phyloP scores from a whole-genome alignment of 139 green algal species.

The Microglena sp. region DNA sequence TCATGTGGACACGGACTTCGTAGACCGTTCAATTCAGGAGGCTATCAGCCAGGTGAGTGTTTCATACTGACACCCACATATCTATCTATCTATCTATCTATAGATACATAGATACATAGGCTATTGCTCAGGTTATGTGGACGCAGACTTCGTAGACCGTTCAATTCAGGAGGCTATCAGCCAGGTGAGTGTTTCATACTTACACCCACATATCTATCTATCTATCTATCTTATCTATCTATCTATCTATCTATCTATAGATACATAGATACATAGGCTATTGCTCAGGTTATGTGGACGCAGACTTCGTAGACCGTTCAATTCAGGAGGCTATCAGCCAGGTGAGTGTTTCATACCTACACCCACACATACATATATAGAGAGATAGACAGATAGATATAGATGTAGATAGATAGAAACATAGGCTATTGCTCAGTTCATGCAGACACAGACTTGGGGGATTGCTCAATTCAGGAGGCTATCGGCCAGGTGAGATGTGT shows the following conservation, averaged over 20 bases:
- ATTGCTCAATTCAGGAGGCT: conserved; percentile 46
- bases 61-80: too few relatives aligned
- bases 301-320: conserved; percentile 45
- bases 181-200: conserved; percentile 30
- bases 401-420: too few relatives aligned
- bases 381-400: too few relatives aligned
- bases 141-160: conserved; percentile 52
- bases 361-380: too few relatives aligned
- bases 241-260: too few relatives aligned
- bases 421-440: too few relatives aligned
- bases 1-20: conserved; percentile 57
- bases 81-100: too few relatives aligned
- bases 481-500: conserved; percentile 32
- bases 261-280: too few relatives aligned
- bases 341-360: too few relatives aligned
- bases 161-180: conserved; percentile 45
- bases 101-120: too few relatives aligned
- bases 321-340: conserved; percentile 47
- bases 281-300: conserved; percentile 57
- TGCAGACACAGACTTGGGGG: conserved; percentile 56
- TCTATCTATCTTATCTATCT: too few relatives aligned
- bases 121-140: conserved; percentile 49
- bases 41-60: conserved; percentile 35
- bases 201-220: too few relatives aligned
- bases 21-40: conserved; percentile 49